A percentile compares a stretch with the other conserved stretches of the same genome.
phyloP scores from a whole-genome alignment of 2,329 filamentous ascomycete species.

The Ustilaginoidea virens region DNA sequence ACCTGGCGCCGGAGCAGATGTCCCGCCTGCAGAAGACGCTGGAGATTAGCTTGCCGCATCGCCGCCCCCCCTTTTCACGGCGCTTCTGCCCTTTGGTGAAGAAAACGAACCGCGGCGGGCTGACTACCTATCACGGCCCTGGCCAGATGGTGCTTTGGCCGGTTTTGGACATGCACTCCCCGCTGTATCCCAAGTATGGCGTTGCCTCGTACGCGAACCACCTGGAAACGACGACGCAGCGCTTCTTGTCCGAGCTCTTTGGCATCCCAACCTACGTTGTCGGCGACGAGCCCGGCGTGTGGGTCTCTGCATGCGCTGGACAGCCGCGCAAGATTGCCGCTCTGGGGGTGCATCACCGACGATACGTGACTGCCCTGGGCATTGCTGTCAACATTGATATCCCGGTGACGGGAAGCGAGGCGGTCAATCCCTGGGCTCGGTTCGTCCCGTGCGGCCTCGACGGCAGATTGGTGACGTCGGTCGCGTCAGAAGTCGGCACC shows the following conservation, averaged over 20 bases:
- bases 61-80: conserved; percentile 13
- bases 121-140: conserved; percentile 90
- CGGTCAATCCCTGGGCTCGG: conserved; percentile 40
- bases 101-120: conserved; percentile 66
- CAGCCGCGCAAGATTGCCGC: conserved; percentile 64
- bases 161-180: conserved; percentile 60
- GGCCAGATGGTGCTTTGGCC: conserved; percentile 91
- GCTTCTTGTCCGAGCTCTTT: conserved; percentile 39
- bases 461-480: conserved; percentile 64
- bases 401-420: conserved; percentile 26
- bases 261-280: conserved; percentile 41
- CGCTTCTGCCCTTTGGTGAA: conserved; percentile 42
- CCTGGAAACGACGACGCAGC: conserved; percentile 63
- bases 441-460: conserved; percentile 85
- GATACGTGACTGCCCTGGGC: conserved; percentile 73
- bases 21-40: conserved; percentile 27
- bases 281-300: conserved; percentile 75
- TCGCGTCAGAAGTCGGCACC: conserved; percentile 35
- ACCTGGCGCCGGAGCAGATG: conserved; percentile 30
- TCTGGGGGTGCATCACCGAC: conserved; percentile 76
- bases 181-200: conserved; percentile 39
- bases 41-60: conserved; percentile 11
- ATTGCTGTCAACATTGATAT: conserved; percentile 65
- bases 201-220: conserved; percentile 64
- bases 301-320: conserved; percentile 32